Evolutionary conservation across 177 flowering plant genomes (phyloP).

Genomic region (Vitis hybrid): DNA sequence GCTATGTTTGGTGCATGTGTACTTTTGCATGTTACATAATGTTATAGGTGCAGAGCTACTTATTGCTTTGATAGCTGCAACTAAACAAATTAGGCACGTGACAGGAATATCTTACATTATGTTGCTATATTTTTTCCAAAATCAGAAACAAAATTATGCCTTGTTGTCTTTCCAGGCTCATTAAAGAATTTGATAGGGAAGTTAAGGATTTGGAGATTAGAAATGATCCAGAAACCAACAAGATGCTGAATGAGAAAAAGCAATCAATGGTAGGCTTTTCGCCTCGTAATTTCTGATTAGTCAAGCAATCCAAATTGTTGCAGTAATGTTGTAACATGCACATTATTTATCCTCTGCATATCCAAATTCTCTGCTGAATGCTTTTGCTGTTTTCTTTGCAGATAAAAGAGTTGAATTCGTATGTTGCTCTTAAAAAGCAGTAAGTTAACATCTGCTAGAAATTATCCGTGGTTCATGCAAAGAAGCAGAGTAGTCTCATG

Average conservation of each 20-base stretch:
- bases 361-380: not conserved
- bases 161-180: constrained; percentile 55
- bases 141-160: not conserved
- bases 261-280: constrained; percentile 62
- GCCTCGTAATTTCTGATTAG: not conserved
- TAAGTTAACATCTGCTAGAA: constrained; percentile 31
- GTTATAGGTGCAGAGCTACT: too few relatives aligned
- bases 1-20: too few relatives aligned
- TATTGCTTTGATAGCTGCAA: too few relatives aligned
- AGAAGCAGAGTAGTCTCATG: too few relatives aligned
- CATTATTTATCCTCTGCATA: not conserved
- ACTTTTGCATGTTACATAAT: too few relatives aligned
- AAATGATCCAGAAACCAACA: constrained; percentile 51
- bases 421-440: constrained; percentile 70
- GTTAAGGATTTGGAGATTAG: constrained; percentile 55
- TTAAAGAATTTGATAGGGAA: constrained; percentile 80
- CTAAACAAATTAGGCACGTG: not conserved
- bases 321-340: not conserved
- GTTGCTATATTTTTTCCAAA: not conserved
- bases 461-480: not conserved
- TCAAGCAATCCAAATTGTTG: not conserved
- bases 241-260: constrained; percentile 69
- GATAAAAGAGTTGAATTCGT: constrained; percentile 74
- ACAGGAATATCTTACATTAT: not conserved
- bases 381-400: constrained; percentile 27